Percentiles rank a stretch among this genome's conserved stretches.
phyloP scores from a whole-genome alignment of 768 basidiomycete genomes.

The Xanthoconium purpureum region DNA sequence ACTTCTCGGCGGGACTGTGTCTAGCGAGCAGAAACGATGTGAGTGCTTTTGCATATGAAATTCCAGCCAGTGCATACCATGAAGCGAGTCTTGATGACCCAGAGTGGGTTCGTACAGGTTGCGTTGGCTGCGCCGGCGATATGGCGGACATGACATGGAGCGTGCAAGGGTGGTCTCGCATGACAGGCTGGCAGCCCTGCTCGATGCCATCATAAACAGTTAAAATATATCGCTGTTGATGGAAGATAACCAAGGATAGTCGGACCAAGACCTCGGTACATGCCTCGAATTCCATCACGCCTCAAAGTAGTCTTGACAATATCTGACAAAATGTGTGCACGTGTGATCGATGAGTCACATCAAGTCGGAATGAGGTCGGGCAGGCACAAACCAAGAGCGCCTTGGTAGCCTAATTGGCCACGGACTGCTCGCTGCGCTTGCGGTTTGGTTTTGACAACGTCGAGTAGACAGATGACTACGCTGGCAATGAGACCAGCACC shows the following conservation, averaged over 20 bases:
- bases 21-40: slow-evolving; percentile 40
- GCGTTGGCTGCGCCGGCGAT: slow-evolving; percentile 93
- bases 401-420: slow-evolving; percentile 72
- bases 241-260: slow-evolving; percentile 98
- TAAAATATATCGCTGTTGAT: slow-evolving; percentile 99
- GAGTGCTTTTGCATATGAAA: slow-evolving; percentile 5
- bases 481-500: slow-evolving; percentile 92
- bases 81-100: slow-evolving; percentile 99
- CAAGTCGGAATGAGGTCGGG: slow-evolving; percentile 5
- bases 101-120: slow-evolving; percentile 90
- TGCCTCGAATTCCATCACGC: slow-evolving; percentile 76
- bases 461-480: slow-evolving; percentile 93
- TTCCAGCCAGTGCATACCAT: slow-evolving; percentile 59
- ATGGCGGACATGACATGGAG: slow-evolving; percentile 93
- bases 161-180: slow-evolving; percentile 80
- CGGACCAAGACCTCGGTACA: slow-evolving; percentile 96
- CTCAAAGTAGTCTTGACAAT: slow-evolving; percentile 55
- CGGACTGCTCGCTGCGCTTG: slow-evolving; percentile 86
- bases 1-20: slow-evolving; percentile 79
- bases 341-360: slow-evolving; percentile 11
- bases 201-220: slow-evolving; percentile 97
- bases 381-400: slow-evolving; percentile 62
- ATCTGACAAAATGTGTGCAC: slow-evolving; percentile 37
- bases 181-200: slow-evolving; percentile 79
- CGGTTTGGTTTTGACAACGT: slow-evolving; percentile 95